phyloP scores from a whole-genome alignment of 495 filamentous ascomycete species.

The Pseudomonodictys pantanalensis region DNA sequence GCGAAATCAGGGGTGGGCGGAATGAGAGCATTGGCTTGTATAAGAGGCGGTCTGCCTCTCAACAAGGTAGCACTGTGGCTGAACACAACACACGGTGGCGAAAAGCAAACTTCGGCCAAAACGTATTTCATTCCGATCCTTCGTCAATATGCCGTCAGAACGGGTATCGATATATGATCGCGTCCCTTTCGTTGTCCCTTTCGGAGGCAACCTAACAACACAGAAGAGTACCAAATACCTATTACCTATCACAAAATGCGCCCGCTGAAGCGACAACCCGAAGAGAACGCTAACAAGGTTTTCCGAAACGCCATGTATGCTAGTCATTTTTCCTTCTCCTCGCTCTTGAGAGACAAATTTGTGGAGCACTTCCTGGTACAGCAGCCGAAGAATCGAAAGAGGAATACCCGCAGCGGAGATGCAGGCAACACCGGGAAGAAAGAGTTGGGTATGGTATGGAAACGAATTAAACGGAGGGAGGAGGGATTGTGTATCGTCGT shows the following conservation, averaged over 20 bases:
- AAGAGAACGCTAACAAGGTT: conserved; percentile 16
- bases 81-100: too few relatives aligned
- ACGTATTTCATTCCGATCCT: too few relatives aligned
- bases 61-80: neutral
- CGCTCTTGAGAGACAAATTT: neutral
- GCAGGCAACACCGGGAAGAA: neutral
- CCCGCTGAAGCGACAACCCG: neutral
- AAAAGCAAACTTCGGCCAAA: too few relatives aligned
- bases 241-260: neutral
- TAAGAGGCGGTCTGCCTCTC: neutral
- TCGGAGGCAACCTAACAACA: conserved; percentile 8
- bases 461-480: neutral
- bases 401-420: neutral
- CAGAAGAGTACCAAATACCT: too few relatives aligned
- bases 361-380: conserved; percentile 10
- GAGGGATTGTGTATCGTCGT: too few relatives aligned
- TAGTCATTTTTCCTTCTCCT: too few relatives aligned
- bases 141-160: too few relatives aligned
- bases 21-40: too few relatives aligned
- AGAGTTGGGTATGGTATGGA: neutral
- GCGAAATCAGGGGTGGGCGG: neutral
- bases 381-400: neutral
- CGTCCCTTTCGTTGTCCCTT: neutral
- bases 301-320: conserved; percentile 6
- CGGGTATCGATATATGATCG: too few relatives aligned